Base-by-base conservation (phyloP, 345 rosid genomes). In the Citrus trifoliata region DNA sequence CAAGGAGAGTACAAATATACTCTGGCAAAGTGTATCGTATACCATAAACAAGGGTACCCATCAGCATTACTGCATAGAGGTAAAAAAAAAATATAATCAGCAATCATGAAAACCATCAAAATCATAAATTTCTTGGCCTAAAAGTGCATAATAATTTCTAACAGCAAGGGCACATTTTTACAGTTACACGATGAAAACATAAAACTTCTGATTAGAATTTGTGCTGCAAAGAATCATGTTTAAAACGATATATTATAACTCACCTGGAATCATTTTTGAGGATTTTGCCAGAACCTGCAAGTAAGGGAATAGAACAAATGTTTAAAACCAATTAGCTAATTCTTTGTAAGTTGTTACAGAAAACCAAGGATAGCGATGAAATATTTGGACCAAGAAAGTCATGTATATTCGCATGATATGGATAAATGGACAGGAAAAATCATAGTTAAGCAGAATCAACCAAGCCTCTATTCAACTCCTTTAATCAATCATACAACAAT, bases 191-290 rank as follows among this genome's bases (percentile, higher is more conserved):
- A 18, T 30, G 5, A 28, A 65, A 65, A 65, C 69, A 22, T 33
- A 32, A 37, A 58, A 32, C 25, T 33, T 58, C 65, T 32, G 24
- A 38, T 2, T 60, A 37, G 24, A 38, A 38, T 74, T 24, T 19
- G 61, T 16, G 22, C 35, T 7, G n/a, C 24, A 46, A 58, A 70
- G 16, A 46, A 70, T 14, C 13, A 27, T 46, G 24, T 40, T 32
- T 18, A 51, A 53, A 71, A 51, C 18, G 16, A 71, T 48, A 10
- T 22, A 32, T 24, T 8, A 18, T 13, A 78, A 27, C 83, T 65
- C 55, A 91, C 98, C 99, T 81, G 98, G 99, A 87, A 95, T 95
- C 99, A 93, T 92, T 86, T 95, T 93, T 2, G 98, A 95, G 61
- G 99, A 95, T 84, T 95, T 95, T 55, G 97, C 98, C 71, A 95